Conservation (phyloP, 345 rosid genomes). For the Turritis glabra region DNA sequence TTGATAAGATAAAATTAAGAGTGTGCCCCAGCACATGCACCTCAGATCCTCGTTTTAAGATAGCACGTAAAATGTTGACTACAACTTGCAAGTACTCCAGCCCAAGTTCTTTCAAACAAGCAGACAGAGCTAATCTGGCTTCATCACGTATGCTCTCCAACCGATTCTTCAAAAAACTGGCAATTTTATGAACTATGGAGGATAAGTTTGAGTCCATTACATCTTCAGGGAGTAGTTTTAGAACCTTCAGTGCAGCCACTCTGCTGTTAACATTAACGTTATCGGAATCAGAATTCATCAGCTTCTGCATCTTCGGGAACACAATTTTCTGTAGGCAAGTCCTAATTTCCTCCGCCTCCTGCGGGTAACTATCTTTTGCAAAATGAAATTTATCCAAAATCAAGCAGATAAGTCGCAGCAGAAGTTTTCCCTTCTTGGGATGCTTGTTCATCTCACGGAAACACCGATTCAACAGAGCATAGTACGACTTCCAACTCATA, state of each 20-base stretch:
- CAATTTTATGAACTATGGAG: slow-evolving; percentile 64
- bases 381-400: slow-evolving; percentile 84
- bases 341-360: slow-evolving; percentile 54
- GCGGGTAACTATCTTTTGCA: slow-evolving; percentile 37
- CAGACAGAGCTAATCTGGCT: slow-evolving; percentile 82
- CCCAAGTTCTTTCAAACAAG: slow-evolving; percentile 92
- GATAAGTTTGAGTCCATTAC: slow-evolving; percentile 76
- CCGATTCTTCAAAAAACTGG: slow-evolving; percentile 73
- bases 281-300: slow-evolving; percentile 61
- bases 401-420: slow-evolving; percentile 66
- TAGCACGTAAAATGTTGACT: slow-evolving; percentile 57
- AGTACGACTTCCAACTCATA: slow-evolving; percentile 81
- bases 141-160: slow-evolving; percentile 67
- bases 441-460: slow-evolving; percentile 64
- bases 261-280: slow-evolving; percentile 65
- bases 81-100: slow-evolving; percentile 73
- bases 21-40: slow-evolving; percentile 86
- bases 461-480: slow-evolving; percentile 66
- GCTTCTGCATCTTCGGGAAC: slow-evolving; percentile 72
- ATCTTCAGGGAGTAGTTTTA: slow-evolving; percentile 84
- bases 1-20: slow-evolving; percentile 62
- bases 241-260: slow-evolving; percentile 75
- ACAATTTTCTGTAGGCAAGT: slow-evolving; percentile 58
- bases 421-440: slow-evolving; percentile 62
- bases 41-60: slow-evolving; percentile 82